Base-by-base conservation (phyloP, 2,329 filamentous ascomycete genomes). In the Cordyceps cateniannulata region DNA sequence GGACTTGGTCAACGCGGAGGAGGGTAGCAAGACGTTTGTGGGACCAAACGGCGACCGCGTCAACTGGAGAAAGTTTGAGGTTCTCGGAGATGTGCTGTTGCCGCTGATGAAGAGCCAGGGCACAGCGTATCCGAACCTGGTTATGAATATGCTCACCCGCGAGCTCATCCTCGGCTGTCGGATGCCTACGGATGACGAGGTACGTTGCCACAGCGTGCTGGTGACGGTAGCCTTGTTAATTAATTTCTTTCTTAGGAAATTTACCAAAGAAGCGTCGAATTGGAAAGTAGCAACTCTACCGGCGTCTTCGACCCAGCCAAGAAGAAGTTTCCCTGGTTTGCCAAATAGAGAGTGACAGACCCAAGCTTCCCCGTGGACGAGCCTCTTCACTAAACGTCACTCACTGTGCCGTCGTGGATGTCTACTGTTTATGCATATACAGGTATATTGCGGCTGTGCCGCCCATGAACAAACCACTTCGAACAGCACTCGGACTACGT, bases 21-120 rank as follows among this genome's bases (percentile, higher is more conserved):
- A 96, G 74, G 95, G 93, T 38, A 97, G 95, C 73, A 85, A 85
- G 69, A 98, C 95, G 0, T 93, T 96, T 71, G 79, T 98, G 1
- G 91, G 89, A 8, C 81, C 84, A 2, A 81, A 85, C 63, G 85
- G 81, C 65, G 85, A 91, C 64, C 81, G 90, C 56, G 90, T 99
- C 71, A 98, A 98, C 72, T 99, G 95, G 95, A 92, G 89, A 75
- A 99, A 99, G 72, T 99, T 98, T 69, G 93, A 98, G 73, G 88
- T 99, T 35, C 86, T 98, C 75, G 93, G 93, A 7, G 93, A 98
- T 67, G 90, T 97, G 5, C 83, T 98, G 58, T 80, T 97, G 62
- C 89, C 91, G 2, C 87, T 99, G 59, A 96, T 97, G 83, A 89
- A 88, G 75, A 96, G 93, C 69, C 93, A 98, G 74, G 89, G 90